phyloP scores from a whole-genome alignment of 2,329 filamentous ascomycete species.

The Colletotrichum sp. region DNA sequence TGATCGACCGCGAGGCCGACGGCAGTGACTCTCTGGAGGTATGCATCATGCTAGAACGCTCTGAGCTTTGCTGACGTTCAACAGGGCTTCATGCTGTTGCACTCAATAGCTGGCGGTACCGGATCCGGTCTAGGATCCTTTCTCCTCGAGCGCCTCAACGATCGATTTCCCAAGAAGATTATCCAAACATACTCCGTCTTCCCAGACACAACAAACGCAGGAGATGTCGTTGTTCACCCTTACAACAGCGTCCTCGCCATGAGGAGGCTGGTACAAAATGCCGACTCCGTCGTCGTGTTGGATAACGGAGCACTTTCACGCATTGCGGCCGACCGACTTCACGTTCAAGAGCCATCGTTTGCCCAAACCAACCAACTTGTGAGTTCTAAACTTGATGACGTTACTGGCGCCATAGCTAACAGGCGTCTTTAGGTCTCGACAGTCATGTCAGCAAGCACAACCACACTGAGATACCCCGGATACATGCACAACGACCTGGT shows the following conservation, averaged over 20 bases:
- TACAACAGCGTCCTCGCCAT: slow-evolving; percentile 97
- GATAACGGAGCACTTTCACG: slow-evolving; percentile 94
- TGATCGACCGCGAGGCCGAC: slow-evolving; percentile 98
- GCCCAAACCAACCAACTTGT: slow-evolving; percentile 97
- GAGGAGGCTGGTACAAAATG: slow-evolving; percentile 90
- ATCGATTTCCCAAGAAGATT: slow-evolving; percentile 97
- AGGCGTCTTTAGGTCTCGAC: slow-evolving; percentile 72
- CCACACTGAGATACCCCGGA: slow-evolving; percentile 92
- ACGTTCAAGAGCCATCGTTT: slow-evolving; percentile 94
- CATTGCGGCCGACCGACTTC: slow-evolving; percentile 92
- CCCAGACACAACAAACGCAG: slow-evolving; percentile 85
- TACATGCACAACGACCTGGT: slow-evolving; percentile 99
- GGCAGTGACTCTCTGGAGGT: slow-evolving; percentile 96
- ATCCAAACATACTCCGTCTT: slow-evolving; percentile 99
- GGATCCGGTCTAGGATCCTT: slow-evolving; percentile 96
- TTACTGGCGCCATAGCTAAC: not conserved
- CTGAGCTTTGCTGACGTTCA: slow-evolving; percentile 24
- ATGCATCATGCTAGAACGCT: slow-evolving; percentile 15
- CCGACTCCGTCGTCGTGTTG: slow-evolving; percentile 95
- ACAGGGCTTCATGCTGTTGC: slow-evolving; percentile 95
- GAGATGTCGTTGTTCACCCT: slow-evolving; percentile 94
- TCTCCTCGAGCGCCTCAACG: slow-evolving; percentile 92
- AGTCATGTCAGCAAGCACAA: slow-evolving; percentile 98
- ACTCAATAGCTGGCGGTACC: slow-evolving; percentile 96
- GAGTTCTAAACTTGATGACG: slow-evolving; percentile 24